phyloP scores from a whole-genome alignment of 805 yeast genomes.

The Candida ascalaphidarum region DNA sequence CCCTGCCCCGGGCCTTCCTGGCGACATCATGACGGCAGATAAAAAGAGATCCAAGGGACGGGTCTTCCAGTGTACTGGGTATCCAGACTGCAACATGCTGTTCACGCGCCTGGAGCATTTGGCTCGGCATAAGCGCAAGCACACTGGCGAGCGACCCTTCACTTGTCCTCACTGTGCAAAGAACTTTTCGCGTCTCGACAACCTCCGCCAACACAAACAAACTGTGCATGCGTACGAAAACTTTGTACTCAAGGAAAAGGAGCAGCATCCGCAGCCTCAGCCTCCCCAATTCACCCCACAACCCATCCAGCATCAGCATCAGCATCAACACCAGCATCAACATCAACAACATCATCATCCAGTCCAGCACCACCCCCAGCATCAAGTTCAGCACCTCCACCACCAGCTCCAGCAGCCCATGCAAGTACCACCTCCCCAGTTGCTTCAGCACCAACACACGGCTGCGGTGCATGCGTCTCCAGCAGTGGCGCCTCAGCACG shows the following conservation, averaged over 20 bases:
- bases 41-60: slow-evolving; percentile 45
- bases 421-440: slow-evolving; percentile 1
- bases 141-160: slow-evolving; percentile 92
- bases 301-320: slow-evolving; percentile 1
- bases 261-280: too few species aligned
- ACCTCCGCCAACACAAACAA: slow-evolving; percentile 84
- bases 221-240: slow-evolving; percentile 46
- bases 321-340: slow-evolving; percentile 1
- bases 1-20: slow-evolving; percentile 1
- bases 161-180: slow-evolving; percentile 77
- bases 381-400: slow-evolving; percentile 2
- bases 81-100: slow-evolving; percentile 78
- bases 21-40: too few species aligned
- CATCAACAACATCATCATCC: slow-evolving; percentile 2
- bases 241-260: slow-evolving; percentile 5
- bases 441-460: slow-evolving; percentile 2
- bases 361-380: slow-evolving; percentile 1
- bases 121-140: slow-evolving; percentile 87
- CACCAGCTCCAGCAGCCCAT: slow-evolving; percentile 1
- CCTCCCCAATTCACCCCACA: too few species aligned
- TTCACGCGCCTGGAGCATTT: slow-evolving; percentile 88
- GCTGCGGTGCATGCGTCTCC: too few species aligned
- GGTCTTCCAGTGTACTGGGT: slow-evolving; percentile 79
- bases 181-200: slow-evolving; percentile 76
- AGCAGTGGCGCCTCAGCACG: slow-evolving; percentile 2